These are phyloP conservation scores for Metschnikowia cubensis DNA, from an alignment of 805 yeast species.

Conservation along the genomic window DNA sequence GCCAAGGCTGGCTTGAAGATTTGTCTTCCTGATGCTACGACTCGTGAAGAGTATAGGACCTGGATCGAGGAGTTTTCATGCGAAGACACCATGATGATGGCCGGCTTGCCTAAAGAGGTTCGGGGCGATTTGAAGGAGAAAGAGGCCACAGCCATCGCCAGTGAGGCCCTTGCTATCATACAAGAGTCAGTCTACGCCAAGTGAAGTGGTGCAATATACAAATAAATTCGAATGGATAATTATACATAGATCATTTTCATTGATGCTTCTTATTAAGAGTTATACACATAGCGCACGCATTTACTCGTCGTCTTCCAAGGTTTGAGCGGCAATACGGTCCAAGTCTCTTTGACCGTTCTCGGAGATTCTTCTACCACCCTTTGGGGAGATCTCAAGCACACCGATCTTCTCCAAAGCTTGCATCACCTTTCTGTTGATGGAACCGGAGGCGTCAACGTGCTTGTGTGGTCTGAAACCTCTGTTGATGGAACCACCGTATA, in stretches of 20 bases:
- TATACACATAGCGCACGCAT: constrained; percentile 15
- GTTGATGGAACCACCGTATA: constrained; percentile 99
- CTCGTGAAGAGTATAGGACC: constrained; percentile 25
- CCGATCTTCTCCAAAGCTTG: constrained; percentile 99
- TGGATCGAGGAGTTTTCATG: constrained; percentile 59
- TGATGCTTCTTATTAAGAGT: constrained; percentile 17
- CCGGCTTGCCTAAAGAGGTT: constrained; percentile 45
- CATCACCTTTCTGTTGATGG: constrained; percentile 96
- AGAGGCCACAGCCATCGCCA: constrained; percentile 17
- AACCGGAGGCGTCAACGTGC: constrained; percentile 99
- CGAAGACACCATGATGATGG: constrained; percentile 50
- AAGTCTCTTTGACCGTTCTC: constrained; percentile 99
- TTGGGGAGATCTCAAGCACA: constrained; percentile 91
- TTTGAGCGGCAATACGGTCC: constrained; percentile 99
- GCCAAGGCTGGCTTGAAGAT: constrained; percentile 17
- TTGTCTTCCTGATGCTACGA: constrained; percentile 47
- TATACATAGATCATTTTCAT: constrained; percentile 1
- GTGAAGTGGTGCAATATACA: background rate
- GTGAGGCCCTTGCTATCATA: background rate
- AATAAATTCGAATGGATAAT: background rate
- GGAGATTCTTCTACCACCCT: constrained; percentile 99
- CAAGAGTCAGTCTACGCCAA: background rate
- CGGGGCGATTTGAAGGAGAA: constrained; percentile 29
- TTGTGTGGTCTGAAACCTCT: constrained; percentile 98
- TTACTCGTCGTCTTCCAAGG: constrained; percentile 77